phyloP scores from a whole-genome alignment of 169 alveolate genomes.

The Cryptosporidium baileyi region DNA sequence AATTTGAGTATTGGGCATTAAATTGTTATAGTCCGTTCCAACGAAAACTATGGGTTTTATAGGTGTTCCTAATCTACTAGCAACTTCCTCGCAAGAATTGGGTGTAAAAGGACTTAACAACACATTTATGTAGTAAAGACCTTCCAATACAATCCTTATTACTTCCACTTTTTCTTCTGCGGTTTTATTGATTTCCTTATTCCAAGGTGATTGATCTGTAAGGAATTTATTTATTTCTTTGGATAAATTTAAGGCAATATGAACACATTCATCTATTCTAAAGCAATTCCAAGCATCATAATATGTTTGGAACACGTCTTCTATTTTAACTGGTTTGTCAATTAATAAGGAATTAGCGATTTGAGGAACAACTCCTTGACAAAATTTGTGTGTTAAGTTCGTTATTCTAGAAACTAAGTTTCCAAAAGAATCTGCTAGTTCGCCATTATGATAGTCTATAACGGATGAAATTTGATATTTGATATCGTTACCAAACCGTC shows the following conservation, averaged over 20 bases:
- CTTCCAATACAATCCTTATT: constrained; percentile 86
- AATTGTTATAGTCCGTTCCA: background rate
- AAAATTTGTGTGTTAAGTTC: constrained; percentile 76
- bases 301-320: constrained; percentile 73
- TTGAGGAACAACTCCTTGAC: constrained; percentile 79
- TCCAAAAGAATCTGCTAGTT: constrained; percentile 84
- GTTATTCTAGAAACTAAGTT: constrained; percentile 83
- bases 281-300: constrained; percentile 69
- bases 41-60: background rate
- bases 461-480: constrained; percentile 78
- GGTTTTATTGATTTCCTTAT: constrained; percentile 67
- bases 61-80: constrained; percentile 80
- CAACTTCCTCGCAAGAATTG: constrained; percentile 79
- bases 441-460: constrained; percentile 82
- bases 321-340: constrained; percentile 79
- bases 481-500: constrained; percentile 80
- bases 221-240: constrained; percentile 83
- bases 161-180: constrained; percentile 74
- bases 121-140: constrained; percentile 86
- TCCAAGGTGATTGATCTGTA: constrained; percentile 90
- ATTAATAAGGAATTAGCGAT: constrained; percentile 70
- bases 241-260: constrained; percentile 78
- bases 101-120: constrained; percentile 87
- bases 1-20: constrained; percentile 4
- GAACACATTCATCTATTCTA: constrained; percentile 78